A percentile compares a stretch with the other conserved stretches of the same genome.
Conservation (phyloP, 2,329 filamentous ascomycete species). For the Apiospora sp. region DNA sequence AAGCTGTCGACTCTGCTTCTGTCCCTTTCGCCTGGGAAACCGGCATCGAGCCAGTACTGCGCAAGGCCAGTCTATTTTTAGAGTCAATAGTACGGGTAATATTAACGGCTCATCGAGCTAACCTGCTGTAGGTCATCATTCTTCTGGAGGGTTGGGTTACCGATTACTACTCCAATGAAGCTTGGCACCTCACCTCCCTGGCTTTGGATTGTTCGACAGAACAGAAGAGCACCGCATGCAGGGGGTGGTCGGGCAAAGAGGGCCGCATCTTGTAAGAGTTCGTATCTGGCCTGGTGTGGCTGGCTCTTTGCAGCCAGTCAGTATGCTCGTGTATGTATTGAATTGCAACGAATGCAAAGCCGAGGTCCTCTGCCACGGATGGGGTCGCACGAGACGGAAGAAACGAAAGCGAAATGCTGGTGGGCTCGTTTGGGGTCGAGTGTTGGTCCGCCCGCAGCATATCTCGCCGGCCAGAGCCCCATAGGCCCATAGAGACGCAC, state of each 20-base stretch:
- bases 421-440: background rate
- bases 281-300: constrained; percentile 9
- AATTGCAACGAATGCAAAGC: background rate
- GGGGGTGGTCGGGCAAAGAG: background rate
- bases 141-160: constrained; percentile 8
- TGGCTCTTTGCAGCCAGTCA: constrained; percentile 1
- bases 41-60: background rate
- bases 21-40: background rate
- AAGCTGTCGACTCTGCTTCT: background rate
- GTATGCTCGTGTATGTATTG: background rate
- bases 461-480: background rate
- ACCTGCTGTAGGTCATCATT: constrained; percentile 16
- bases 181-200: background rate
- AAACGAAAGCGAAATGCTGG: constrained; percentile 3
- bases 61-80: constrained; percentile 20
- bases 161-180: background rate
- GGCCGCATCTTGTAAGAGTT: background rate
- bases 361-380: background rate
- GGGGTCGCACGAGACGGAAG: background rate
- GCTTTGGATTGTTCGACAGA: background rate
- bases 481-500: background rate
- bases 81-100: constrained; percentile 22
- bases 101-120: background rate
- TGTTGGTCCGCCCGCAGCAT: background rate
- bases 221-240: background rate